Conservation (phyloP, 805 yeast species). For the Candida mattraensis region DNA sequence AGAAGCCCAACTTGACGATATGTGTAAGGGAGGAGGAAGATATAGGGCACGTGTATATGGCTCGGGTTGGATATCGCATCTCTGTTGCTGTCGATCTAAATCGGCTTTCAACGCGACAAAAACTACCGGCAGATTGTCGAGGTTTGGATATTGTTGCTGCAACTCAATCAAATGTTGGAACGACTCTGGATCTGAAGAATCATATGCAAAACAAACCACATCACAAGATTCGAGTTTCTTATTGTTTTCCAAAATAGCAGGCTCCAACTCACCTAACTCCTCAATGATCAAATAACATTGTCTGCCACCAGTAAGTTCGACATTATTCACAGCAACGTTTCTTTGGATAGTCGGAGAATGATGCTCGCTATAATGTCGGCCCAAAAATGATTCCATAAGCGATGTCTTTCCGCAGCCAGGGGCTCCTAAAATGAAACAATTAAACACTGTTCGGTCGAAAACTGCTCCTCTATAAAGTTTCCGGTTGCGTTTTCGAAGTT, state of each 20-base stretch:
- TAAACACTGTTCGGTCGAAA: conserved; percentile 85
- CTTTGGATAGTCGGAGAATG: conserved; percentile 85
- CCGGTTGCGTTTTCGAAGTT: conserved; percentile 62
- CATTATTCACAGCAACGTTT: conserved; percentile 82
- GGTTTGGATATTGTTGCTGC: conserved; percentile 54
- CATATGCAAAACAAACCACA: conserved; percentile 85
- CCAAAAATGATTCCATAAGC: conserved; percentile 75
- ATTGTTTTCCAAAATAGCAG: conserved; percentile 74
- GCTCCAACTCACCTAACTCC: conserved; percentile 85
- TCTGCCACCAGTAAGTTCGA: conserved; percentile 91
- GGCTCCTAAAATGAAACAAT: conserved; percentile 85
- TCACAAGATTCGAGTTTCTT: conserved; percentile 80
- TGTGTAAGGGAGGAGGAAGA: conserved; percentile 83
- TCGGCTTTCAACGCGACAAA: conserved; percentile 95
- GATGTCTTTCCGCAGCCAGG: conserved; percentile 87
- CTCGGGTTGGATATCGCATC: conserved; percentile 85
- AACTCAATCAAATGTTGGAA: conserved; percentile 78
- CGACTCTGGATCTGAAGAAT: conserved; percentile 94
- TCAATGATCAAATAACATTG: conserved; percentile 91
- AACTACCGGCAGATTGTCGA: conserved; percentile 73
- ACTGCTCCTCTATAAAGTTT: conserved; percentile 65
- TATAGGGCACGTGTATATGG: conserved; percentile 66
- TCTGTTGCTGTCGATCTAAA: conserved; percentile 90
- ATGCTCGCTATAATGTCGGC: conserved; percentile 64
- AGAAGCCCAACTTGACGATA: conserved; percentile 86